Evolutionary conservation across 495 filamentous ascomycete species (phyloP).

Genomic region (Penicillium waksmanii): DNA sequence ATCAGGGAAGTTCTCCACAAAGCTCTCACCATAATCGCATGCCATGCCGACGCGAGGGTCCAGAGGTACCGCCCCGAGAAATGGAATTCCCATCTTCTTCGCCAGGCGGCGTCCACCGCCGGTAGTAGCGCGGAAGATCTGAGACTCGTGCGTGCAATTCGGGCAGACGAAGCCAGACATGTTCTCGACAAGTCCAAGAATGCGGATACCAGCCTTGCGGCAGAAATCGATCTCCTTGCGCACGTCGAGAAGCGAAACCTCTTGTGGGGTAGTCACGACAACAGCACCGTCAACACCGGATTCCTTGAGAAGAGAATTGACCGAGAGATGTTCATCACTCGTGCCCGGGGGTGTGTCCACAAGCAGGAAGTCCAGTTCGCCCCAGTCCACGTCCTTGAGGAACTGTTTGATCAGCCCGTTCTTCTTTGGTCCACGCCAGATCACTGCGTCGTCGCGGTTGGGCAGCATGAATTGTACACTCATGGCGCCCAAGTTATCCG

Average conservation of each 20-base stretch:
- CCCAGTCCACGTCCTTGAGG: constrained; percentile 96
- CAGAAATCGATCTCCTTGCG: constrained; percentile 98
- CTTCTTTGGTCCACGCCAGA: constrained; percentile 98
- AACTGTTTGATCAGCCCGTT: constrained; percentile 98
- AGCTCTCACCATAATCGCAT: constrained; percentile 96
- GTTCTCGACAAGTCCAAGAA: constrained; percentile 93
- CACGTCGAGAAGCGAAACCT: constrained; percentile 90
- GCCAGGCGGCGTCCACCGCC: constrained; percentile 82
- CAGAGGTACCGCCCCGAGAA: constrained; percentile 87
- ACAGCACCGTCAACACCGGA: constrained; percentile 91
- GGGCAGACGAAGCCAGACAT: constrained; percentile 97
- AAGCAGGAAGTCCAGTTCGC: constrained; percentile 86
- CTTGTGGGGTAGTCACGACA: constrained; percentile 92
- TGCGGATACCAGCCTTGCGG: constrained; percentile 84
- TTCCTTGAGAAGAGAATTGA: constrained; percentile 86
- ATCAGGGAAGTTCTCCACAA: constrained; percentile 90
- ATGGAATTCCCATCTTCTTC: constrained; percentile 81
- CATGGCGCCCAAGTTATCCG: constrained; percentile 92
- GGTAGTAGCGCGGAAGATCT: constrained; percentile 91
- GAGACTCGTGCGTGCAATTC: constrained; percentile 75
- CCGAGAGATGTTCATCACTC: constrained; percentile 89
- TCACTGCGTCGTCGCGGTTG: constrained; percentile 87
- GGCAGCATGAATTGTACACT: constrained; percentile 98
- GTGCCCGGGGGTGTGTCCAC: constrained; percentile 97
- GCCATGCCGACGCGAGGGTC: constrained; percentile 95